Percentiles rank a stretch among this genome's conserved stretches.
phyloP scores from a whole-genome alignment of 371 early-diverging fungal genomes.

The Mortierella sp. region DNA sequence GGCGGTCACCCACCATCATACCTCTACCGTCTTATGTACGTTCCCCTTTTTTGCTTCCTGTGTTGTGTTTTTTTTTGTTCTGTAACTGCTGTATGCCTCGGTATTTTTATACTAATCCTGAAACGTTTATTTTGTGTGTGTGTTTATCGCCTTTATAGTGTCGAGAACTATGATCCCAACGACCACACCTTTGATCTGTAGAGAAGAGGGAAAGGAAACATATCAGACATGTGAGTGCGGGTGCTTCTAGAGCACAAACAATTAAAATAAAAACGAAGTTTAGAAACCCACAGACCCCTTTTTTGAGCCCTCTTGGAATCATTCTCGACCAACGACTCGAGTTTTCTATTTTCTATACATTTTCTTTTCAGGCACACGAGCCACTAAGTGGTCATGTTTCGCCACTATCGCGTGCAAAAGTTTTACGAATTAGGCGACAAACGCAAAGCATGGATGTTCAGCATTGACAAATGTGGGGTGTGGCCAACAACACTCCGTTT shows the following conservation, averaged over 20 bases:
- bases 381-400: not conserved
- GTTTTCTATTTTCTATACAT: not conserved
- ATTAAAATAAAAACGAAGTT: too few relatives aligned
- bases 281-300: too few relatives aligned
- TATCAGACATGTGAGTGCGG: too few relatives aligned
- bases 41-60: conserved; percentile 12
- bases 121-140: too few relatives aligned
- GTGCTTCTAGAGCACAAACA: too few relatives aligned
- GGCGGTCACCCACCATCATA: conserved; percentile 85
- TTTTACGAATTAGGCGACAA: not conserved
- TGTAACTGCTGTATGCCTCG: too few relatives aligned
- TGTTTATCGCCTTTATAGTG: too few relatives aligned
- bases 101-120: too few relatives aligned
- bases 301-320: too few relatives aligned
- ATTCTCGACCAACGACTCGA: not conserved
- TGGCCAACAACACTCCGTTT: too few relatives aligned
- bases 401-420: not conserved
- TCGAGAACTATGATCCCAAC: conserved; percentile 47
- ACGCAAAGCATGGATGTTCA: too few relatives aligned
- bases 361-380: not conserved
- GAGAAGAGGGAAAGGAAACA: not conserved
- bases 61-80: not conserved
- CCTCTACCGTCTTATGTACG: conserved; percentile 78
- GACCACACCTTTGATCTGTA: conserved; percentile 44
- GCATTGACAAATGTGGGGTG: not conserved